Evolutionary conservation across 495 filamentous ascomycete species (phyloP).

Genomic region (Penicillium coffeae): DNA sequence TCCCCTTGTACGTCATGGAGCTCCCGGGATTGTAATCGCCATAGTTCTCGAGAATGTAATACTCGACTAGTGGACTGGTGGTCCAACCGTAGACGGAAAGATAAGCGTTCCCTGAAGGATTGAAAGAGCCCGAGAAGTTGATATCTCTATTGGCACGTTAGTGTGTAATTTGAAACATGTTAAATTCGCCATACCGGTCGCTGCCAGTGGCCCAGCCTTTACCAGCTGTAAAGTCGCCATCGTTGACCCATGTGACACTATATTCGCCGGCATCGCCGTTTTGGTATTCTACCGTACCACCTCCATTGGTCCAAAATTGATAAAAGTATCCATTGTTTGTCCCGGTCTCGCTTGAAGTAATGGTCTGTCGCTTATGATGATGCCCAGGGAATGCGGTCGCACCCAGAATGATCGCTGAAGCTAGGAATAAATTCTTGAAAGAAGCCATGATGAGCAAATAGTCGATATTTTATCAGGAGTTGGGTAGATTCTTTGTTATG

Average conservation of each 20-base stretch:
- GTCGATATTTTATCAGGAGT: too few relatives aligned
- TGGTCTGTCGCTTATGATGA: conserved; percentile 1
- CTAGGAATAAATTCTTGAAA: background rate
- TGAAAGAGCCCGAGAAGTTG: conserved; percentile 52
- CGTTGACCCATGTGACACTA: conserved; percentile 49
- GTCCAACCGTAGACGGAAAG: conserved; percentile 64
- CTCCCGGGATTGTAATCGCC: conserved; percentile 51
- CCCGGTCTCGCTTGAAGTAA: conserved; percentile 34
- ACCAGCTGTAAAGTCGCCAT: conserved; percentile 59
- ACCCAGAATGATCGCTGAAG: background rate
- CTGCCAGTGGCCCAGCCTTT: conserved; percentile 59
- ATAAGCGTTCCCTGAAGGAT: conserved; percentile 55
- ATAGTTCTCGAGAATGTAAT: conserved; percentile 61
- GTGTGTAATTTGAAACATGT: background rate
- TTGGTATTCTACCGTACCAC: conserved; percentile 50
- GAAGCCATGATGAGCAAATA: background rate
- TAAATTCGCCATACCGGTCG: conserved; percentile 26
- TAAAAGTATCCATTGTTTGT: conserved; percentile 59
- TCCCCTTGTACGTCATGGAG: conserved; percentile 48
- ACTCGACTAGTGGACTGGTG: conserved; percentile 57
- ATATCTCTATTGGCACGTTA: conserved; percentile 35
- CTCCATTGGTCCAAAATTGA: conserved; percentile 60
- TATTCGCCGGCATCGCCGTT: conserved; percentile 56
- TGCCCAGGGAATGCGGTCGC: background rate
- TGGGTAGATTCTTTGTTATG: too few relatives aligned